A percentile compares a stretch with the other conserved stretches of the same genome.
Conservation (phyloP, 2,329 filamentous ascomycete genomes). For the Fusarium praegraminearum region DNA sequence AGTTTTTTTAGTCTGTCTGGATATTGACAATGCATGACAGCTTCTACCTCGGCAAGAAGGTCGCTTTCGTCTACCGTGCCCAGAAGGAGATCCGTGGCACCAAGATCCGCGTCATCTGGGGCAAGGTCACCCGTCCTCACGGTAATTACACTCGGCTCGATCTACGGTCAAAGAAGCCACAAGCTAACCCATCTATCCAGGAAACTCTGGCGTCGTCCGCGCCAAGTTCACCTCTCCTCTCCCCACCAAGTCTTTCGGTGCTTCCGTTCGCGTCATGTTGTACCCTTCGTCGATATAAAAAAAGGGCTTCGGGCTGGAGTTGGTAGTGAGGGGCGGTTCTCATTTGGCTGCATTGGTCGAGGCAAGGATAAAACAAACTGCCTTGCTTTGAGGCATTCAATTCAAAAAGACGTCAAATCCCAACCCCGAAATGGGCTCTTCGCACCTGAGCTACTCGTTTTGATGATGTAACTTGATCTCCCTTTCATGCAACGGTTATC, state of each 20-base stretch:
- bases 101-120: conserved; percentile 99
- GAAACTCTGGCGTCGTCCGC: conserved; percentile 97
- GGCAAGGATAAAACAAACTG: conserved; percentile 67
- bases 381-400: conserved; percentile 68
- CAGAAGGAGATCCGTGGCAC: conserved; percentile 95
- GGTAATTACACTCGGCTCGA: conserved; percentile 67
- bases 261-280: conserved; percentile 95
- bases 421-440: conserved; percentile 48
- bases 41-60: conserved; percentile 99
- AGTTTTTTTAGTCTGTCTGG: conserved; percentile 2
- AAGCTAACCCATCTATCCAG: conserved; percentile 58
- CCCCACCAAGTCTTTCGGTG: conserved; percentile 95
- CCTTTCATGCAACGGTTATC: conserved; percentile 42
- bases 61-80: conserved; percentile 98
- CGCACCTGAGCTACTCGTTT: conserved; percentile 42
- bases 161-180: neutral
- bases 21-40: conserved; percentile 54
- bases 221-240: conserved; percentile 98
- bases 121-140: conserved; percentile 96
- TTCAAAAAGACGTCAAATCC: conserved; percentile 63
- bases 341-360: conserved; percentile 70
- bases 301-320: conserved; percentile 67
- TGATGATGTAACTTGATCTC: conserved; percentile 39
- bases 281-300: conserved; percentile 99
- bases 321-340: conserved; percentile 72